Evolutionary conservation across 495 filamentous ascomycete species (phyloP).

Genomic region (Neurospora hispaniola): DNA sequence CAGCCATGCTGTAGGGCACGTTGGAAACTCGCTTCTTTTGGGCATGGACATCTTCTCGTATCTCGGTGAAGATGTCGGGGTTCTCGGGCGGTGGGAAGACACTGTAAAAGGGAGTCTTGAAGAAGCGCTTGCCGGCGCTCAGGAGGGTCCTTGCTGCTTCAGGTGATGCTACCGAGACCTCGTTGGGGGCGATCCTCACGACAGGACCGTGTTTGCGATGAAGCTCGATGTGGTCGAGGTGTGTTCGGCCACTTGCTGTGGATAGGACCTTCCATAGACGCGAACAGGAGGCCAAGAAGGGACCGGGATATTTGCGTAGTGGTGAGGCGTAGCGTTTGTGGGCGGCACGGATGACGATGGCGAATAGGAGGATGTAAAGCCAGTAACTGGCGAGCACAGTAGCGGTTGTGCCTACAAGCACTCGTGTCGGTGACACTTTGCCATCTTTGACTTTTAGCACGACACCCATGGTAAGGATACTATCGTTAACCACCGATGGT

Average conservation of each 20-base stretch:
- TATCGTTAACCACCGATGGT: not conserved
- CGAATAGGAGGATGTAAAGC: constrained; percentile 20
- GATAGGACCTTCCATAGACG: constrained; percentile 37
- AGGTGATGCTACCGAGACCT: constrained; percentile 44
- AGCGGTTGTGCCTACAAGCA: constrained; percentile 18
- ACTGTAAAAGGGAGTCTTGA: constrained; percentile 45
- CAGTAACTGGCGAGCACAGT: constrained; percentile 26
- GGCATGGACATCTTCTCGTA: constrained; percentile 42
- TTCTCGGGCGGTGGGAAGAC: constrained; percentile 47
- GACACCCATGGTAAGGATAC: constrained; percentile 16
- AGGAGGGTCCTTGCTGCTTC: constrained; percentile 36
- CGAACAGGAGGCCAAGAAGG: constrained; percentile 37
- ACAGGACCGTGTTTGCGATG: constrained; percentile 45
- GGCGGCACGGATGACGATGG: constrained; percentile 22
- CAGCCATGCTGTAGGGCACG: constrained; percentile 43
- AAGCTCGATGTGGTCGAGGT: constrained; percentile 35
- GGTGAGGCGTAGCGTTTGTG: constrained; percentile 35
- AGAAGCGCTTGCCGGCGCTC: constrained; percentile 42
- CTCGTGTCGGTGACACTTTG: constrained; percentile 18
- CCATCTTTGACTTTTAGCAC: constrained; percentile 18
- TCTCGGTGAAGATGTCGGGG: constrained; percentile 50
- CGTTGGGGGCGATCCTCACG: constrained; percentile 46
- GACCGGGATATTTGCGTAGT: constrained; percentile 38
- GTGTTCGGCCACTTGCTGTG: constrained; percentile 26
- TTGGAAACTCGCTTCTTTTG: constrained; percentile 46